Conservation (phyloP, 306 rosid species). For the Prosopis cineraria region DNA sequence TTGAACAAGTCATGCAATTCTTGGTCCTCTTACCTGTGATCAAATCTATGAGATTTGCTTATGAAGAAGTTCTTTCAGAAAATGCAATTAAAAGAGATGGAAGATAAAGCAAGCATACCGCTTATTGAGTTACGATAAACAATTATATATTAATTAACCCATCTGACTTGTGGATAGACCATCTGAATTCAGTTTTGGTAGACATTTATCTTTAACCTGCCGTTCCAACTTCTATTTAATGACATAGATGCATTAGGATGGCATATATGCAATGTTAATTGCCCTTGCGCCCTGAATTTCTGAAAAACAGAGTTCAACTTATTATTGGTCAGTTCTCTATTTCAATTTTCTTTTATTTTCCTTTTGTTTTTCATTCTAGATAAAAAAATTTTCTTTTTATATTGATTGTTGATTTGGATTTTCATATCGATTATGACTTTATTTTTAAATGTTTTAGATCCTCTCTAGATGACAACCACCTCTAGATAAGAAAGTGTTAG, state of each 20-base stretch:
- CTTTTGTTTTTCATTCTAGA: too few species aligned
- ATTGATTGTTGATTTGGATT: too few species aligned
- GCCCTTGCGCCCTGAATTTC: constrained; percentile 24
- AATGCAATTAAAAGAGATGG: constrained; percentile 9
- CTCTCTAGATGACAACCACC: too few species aligned
- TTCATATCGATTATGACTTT: too few species aligned
- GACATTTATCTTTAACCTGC: constrained; percentile 12
- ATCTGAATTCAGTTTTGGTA: constrained; percentile 5
- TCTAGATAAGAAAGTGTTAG: too few species aligned
- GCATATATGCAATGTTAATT: constrained; percentile 10
- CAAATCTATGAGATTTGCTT: not conserved
- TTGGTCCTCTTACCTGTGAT: not conserved
- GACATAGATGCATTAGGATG: constrained; percentile 25
- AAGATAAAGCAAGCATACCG: constrained; percentile 1
- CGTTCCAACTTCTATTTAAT: constrained; percentile 24
- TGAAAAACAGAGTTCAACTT: constrained; percentile 9
- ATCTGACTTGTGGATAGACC: not conserved
- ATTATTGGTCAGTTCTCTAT: constrained; percentile 22
- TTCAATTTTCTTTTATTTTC: not conserved
- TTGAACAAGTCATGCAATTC: not conserved
- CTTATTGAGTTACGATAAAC: constrained; percentile 1
- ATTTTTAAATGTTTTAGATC: too few species aligned
- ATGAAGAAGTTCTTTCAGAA: not conserved
- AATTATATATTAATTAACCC: not conserved
- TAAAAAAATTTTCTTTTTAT: too few species aligned